Conservation (phyloP, 108 stramenopile genomes). For the Fistulifera pelliculosa region DNA sequence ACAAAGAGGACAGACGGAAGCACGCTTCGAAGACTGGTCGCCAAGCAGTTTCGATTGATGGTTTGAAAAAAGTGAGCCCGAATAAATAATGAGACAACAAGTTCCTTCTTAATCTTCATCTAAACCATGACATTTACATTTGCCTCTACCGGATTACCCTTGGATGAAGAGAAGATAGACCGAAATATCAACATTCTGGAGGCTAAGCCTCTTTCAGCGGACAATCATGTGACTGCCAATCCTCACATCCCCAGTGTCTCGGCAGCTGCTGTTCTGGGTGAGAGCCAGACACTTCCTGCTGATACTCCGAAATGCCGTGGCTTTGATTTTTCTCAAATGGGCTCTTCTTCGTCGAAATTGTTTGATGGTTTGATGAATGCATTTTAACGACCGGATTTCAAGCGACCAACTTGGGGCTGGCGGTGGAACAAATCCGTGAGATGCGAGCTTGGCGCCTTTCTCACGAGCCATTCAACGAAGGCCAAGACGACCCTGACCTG, state of each 20-base stretch:
- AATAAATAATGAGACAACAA: no score
- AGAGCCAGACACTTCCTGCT: slow-evolving; percentile 57
- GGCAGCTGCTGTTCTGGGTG: slow-evolving; percentile 76
- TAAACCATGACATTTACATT: neutral
- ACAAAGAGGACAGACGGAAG: no score
- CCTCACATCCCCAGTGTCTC: slow-evolving; percentile 74
- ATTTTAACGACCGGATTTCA: slow-evolving; percentile 88
- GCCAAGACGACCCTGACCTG: slow-evolving; percentile 70
- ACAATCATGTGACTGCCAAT: slow-evolving; percentile 42
- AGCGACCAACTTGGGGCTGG: slow-evolving; percentile 91
- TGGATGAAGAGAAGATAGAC: neutral
- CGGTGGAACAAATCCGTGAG: slow-evolving; percentile 87
- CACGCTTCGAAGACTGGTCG: no score
- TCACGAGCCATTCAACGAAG: slow-evolving; percentile 66
- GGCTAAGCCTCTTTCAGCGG: slow-evolving; percentile 20
- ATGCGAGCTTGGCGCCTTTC: slow-evolving; percentile 93
- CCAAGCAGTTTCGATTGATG: no score
- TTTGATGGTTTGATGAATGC: slow-evolving; percentile 75
- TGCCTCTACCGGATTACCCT: neutral
- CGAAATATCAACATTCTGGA: slow-evolving; percentile 17
- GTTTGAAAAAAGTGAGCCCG: no score
- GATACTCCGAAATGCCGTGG: slow-evolving; percentile 62
- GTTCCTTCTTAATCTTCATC: no score
- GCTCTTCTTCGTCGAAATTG: slow-evolving; percentile 7
- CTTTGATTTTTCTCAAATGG: slow-evolving; percentile 70